Conservation (phyloP, 2,329 filamentous ascomycete species). For the Exophiala lecanii-corni region DNA sequence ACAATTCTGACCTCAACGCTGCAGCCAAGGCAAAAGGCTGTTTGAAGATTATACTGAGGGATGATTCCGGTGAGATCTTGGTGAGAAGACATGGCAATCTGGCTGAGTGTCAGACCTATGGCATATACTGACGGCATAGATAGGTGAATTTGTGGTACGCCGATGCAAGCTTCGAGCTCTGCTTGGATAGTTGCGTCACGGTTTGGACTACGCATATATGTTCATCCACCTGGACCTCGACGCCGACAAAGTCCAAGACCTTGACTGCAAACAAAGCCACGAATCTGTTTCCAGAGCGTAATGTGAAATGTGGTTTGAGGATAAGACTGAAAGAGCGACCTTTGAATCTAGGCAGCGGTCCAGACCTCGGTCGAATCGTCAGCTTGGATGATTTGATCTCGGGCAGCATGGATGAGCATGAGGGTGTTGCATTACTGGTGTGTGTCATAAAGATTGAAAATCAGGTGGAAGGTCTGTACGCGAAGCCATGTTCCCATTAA, state of each 20-base stretch:
- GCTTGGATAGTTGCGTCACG: conserved; percentile 38
- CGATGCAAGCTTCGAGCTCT: conserved; percentile 25
- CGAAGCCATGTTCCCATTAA: too few species aligned
- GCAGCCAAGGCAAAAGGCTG: conserved; percentile 24
- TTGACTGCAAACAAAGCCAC: conserved; percentile 41
- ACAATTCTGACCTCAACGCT: conserved; percentile 10
- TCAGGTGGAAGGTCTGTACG: too few species aligned
- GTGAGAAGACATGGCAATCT: conserved; percentile 20
- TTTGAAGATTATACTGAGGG: conserved; percentile 28
- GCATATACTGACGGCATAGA: background rate
- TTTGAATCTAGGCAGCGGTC: background rate
- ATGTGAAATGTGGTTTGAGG: conserved; percentile 40
- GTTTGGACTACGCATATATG: conserved; percentile 50
- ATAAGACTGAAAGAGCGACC: conserved; percentile 35
- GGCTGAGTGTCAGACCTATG: background rate
- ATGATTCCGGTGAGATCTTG: conserved; percentile 25
- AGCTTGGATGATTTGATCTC: background rate
- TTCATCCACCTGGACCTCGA: conserved; percentile 5
- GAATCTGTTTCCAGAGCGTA: conserved; percentile 50
- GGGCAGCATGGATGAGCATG: too few species aligned
- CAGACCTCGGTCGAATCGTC: background rate
- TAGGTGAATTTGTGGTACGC: conserved; percentile 30
- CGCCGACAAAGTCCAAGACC: conserved; percentile 11
- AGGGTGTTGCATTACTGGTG: too few species aligned
- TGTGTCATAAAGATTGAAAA: too few species aligned